Evolutionary conservation across 164 flowering plant genomes (phyloP).

Genomic region (Umbellularia californica): DNA sequence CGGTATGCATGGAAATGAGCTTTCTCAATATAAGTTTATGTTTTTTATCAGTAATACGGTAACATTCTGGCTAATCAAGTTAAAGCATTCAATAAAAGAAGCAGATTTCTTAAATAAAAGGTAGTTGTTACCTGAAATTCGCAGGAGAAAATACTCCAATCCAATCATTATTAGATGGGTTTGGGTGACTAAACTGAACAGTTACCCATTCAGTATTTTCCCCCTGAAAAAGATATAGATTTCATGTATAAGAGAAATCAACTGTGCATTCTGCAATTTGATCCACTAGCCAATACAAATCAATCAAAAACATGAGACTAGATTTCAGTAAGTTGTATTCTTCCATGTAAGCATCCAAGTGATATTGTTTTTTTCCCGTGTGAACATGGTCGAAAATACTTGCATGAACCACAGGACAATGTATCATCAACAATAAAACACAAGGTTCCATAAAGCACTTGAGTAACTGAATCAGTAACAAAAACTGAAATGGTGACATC

Average conservation of each 20-base stretch:
- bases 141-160: conserved; percentile 93
- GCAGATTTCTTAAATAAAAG: background rate
- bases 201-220: conserved; percentile 57
- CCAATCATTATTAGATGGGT: conserved; percentile 80
- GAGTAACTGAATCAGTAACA: no score
- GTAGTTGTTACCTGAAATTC: conserved; percentile 58
- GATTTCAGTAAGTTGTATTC: background rate
- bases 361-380: background rate
- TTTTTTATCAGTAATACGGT: background rate
- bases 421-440: no score
- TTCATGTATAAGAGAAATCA: background rate
- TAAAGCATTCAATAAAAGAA: background rate
- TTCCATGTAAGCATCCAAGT: background rate
- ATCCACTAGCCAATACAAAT: background rate
- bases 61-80: background rate
- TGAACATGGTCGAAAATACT: background rate
- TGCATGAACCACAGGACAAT: background rate
- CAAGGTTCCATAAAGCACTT: no score
- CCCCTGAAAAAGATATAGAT: conserved; percentile 36
- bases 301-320: background rate
- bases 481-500: no score
- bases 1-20: background rate
- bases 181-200: conserved; percentile 37
- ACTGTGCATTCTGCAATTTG: background rate
- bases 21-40: background rate